These are phyloP conservation scores for Globisporangium canariense DNA, from an alignment of 352 stramenopile species.

Conservation along the genomic window DNA sequence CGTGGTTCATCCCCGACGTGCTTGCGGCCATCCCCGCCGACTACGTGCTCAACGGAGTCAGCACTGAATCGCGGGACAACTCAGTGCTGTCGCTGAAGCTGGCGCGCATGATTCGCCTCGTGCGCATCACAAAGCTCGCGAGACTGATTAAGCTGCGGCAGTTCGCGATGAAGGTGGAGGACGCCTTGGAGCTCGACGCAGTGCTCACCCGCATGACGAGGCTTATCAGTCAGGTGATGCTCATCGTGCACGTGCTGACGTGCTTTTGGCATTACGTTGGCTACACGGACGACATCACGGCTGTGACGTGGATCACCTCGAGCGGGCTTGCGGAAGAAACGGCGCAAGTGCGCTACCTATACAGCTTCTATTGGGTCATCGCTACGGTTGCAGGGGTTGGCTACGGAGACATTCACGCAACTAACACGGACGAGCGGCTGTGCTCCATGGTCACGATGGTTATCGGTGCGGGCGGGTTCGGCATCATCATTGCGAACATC, in stretches of 20 bases:
- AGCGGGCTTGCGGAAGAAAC: slow-evolving; percentile 23
- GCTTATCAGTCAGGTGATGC: slow-evolving; percentile 61
- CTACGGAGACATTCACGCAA: slow-evolving; percentile 78
- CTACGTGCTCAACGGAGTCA: slow-evolving; percentile 32
- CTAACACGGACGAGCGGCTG: slow-evolving; percentile 61
- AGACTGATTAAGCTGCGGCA: slow-evolving; percentile 66
- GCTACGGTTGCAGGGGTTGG: slow-evolving; percentile 76
- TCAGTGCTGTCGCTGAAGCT: slow-evolving; percentile 68
- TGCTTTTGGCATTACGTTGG: slow-evolving; percentile 82
- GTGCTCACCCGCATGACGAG: slow-evolving; percentile 57
- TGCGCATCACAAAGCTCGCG: slow-evolving; percentile 68
- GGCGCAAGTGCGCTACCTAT: slow-evolving; percentile 56
- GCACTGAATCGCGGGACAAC: slow-evolving; percentile 19
- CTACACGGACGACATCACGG: slow-evolving; percentile 24
- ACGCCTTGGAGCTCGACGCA: slow-evolving; percentile 59
- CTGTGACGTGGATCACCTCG: slow-evolving; percentile 47
- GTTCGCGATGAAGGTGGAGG: slow-evolving; percentile 72
- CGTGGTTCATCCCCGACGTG: slow-evolving; percentile 60
- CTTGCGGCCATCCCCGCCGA: slow-evolving; percentile 51
- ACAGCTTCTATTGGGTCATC: slow-evolving; percentile 85
- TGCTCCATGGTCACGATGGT: slow-evolving; percentile 73
- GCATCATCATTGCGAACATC: slow-evolving; percentile 82
- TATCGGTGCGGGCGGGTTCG: slow-evolving; percentile 72
- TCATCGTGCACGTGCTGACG: slow-evolving; percentile 69
- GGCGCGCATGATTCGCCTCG: slow-evolving; percentile 51